These are phyloP conservation scores for Tetracladium marchalianum DNA, from an alignment of 495 filamentous ascomycete species.

Conservation along the genomic window DNA sequence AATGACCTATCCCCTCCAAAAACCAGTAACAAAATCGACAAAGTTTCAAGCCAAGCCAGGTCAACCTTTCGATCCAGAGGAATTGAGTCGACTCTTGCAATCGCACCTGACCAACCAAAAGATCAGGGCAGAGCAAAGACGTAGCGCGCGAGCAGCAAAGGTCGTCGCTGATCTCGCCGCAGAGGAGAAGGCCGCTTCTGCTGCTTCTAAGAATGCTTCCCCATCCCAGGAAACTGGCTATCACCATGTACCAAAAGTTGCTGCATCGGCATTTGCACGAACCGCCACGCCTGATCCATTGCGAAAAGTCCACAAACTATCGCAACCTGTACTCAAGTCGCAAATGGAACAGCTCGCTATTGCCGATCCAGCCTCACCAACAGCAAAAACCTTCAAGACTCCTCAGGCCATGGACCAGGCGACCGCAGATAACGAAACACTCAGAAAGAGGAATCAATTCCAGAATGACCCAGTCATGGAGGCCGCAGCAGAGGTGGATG, in stretches of 20 bases:
- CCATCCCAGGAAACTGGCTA: background rate
- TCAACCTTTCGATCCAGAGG: slow-evolving; percentile 38
- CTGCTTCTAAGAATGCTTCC: background rate
- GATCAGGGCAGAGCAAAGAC: slow-evolving; percentile 24
- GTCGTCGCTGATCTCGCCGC: too few relatives aligned
- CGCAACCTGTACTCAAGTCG: slow-evolving; percentile 25
- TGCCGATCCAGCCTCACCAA: background rate
- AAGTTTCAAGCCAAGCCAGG: slow-evolving; percentile 21
- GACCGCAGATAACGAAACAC: slow-evolving; percentile 16
- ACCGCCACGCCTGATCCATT: slow-evolving; percentile 33
- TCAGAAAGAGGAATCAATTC: slow-evolving; percentile 25
- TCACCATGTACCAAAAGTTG: slow-evolving; percentile 33
- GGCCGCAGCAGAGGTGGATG: slow-evolving; percentile 19
- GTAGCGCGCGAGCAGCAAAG: slow-evolving; percentile 13
- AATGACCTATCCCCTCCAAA: slow-evolving; percentile 18
- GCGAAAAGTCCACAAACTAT: slow-evolving; percentile 31
- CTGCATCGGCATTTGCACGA: slow-evolving; percentile 36
- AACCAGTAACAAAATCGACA: background rate
- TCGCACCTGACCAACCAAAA: slow-evolving; percentile 31
- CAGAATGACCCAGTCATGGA: slow-evolving; percentile 22
- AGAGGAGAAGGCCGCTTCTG: slow-evolving; percentile 6
- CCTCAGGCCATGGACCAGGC: slow-evolving; percentile 17
- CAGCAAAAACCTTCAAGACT: slow-evolving; percentile 11
- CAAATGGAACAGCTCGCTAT: slow-evolving; percentile 19
- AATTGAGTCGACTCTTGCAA: slow-evolving; percentile 34